Conservation (phyloP, 1,284 basidiomycete species). For the Puccinia triticina region DNA sequence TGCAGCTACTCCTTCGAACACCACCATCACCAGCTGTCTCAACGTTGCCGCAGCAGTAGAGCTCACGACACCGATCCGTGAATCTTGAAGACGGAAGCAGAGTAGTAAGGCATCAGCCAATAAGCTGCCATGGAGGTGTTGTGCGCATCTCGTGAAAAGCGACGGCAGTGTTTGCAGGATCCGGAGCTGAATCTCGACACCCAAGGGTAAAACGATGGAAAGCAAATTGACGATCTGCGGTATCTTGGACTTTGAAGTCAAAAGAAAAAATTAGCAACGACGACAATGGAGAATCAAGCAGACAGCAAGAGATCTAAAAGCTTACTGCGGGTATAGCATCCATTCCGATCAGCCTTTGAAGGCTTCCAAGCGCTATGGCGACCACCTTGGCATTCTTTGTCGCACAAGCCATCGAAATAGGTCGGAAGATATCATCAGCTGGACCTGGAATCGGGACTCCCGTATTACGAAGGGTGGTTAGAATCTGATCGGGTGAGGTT, state of each 20-base stretch:
- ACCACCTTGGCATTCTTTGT: constrained; percentile 93
- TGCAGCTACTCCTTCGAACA: constrained; percentile 88
- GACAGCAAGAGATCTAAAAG: not conserved
- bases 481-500: constrained; percentile 53
- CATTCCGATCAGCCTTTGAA: constrained; percentile 86
- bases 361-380: constrained; percentile 82
- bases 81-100: constrained; percentile 93
- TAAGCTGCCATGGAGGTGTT: constrained; percentile 74
- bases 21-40: constrained; percentile 94
- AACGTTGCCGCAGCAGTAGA: constrained; percentile 96
- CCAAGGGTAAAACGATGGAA: constrained; percentile 82
- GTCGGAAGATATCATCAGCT: constrained; percentile 77
- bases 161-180: constrained; percentile 87
- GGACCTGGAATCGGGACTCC: constrained; percentile 24
- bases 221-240: constrained; percentile 78
- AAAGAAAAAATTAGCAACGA: constrained; percentile 8
- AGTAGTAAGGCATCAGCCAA: constrained; percentile 82
- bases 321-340: constrained; percentile 72
- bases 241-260: constrained; percentile 68
- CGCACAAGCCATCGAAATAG: constrained; percentile 89
- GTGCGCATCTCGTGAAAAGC: constrained; percentile 78
- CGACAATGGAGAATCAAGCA: not conserved
- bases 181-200: constrained; percentile 89
- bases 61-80: constrained; percentile 90
- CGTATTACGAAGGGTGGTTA: constrained; percentile 54